Base-by-base conservation (phyloP, 352 stramenopile genomes). In the Phytophthora nicotianae region DNA sequence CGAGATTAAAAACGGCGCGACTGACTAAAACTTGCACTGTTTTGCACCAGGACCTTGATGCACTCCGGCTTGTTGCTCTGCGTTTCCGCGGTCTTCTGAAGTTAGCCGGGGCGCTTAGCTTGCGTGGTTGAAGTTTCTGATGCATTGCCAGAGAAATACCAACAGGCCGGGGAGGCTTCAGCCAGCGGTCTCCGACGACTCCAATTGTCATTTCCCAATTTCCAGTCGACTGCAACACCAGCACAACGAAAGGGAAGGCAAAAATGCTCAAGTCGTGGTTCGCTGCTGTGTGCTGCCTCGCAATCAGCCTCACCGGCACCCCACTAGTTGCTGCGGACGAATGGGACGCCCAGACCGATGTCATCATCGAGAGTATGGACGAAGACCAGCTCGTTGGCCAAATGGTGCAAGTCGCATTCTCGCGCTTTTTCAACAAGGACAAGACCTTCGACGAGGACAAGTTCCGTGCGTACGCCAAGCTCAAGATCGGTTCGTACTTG, bases 321-420 rank as follows among this genome's bases (percentile, higher is more conserved):
- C 23, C 46, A 27, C 40, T 68, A 6, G 65, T 62, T 24, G 23
- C 51, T 8, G 63, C 62, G 2, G 68, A 75, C 21, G 20, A 72
- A 59, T 72, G 68, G 68, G 68, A 67, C 53, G 57, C 68, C n/a
- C 62, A 70, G 35, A 70, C 56, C 21, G 68, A 75, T 40, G 62
- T 64, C 20, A 69, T 75, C 52, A 72, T 75, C 32, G 68, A 68
- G 14, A 70, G 56, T 37, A 70, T 74, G 60, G 50, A 68, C 50
- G 53, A 65, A 56, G 66, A 70, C 26, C 53, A 74, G 4, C 51
- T 88, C 56, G 61, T 97, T 9, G 89, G 89, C 1, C 91, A 97
- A 60, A 96, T 97, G 89, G 84, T 86, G 14, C 91, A 97, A 68
- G 74, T 97, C 7, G 83, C 93, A 24, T 82, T 96, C 45, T 83